Percentiles rank a stretch among this genome's conserved stretches.
phyloP scores from a whole-genome alignment of 2,329 filamentous ascomycete species.

The Xylariaceae sp. region DNA sequence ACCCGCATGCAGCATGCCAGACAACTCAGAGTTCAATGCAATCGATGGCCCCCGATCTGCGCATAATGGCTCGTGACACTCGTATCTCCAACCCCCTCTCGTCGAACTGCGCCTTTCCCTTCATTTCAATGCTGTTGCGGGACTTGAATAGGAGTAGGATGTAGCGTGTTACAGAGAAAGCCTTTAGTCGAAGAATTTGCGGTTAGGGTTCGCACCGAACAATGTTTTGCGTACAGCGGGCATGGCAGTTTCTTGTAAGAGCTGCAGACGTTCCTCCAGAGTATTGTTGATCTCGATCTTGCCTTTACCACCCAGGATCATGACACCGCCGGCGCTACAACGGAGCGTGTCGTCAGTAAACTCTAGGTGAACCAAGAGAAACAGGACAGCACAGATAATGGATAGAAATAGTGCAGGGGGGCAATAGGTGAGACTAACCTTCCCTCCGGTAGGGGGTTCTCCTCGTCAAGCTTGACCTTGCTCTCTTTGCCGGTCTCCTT shows the following conservation, averaged over 20 bases:
- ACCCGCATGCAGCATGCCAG: conserved; percentile 4
- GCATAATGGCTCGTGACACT: too few relatives aligned
- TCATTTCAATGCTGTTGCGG: background rate
- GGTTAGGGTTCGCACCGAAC: conserved; percentile 92
- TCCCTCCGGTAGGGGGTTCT: conserved; percentile 72
- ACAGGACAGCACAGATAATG: background rate
- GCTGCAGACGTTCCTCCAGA: conserved; percentile 81
- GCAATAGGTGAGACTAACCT: conserved; percentile 59
- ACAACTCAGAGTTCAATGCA: conserved; percentile 6
- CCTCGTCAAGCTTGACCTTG: conserved; percentile 69
- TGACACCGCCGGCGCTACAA: conserved; percentile 73
- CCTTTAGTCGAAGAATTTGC: conserved; percentile 85
- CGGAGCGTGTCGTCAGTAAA: conserved; percentile 10
- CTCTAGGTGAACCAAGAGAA: background rate
- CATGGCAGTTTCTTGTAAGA: conserved; percentile 80
- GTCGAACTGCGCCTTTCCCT: background rate
- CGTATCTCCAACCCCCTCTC: background rate
- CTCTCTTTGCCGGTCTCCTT: conserved; percentile 67
- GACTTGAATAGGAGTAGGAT: background rate
- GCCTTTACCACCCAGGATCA: conserved; percentile 75
- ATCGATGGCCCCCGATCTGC: background rate
- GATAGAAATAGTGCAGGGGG: background rate
- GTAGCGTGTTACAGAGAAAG: background rate
- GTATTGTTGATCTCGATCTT: conserved; percentile 99
- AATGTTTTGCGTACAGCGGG: conserved; percentile 80